Base-by-base conservation (phyloP, 108 stramenopile genomes). In the Fragilaria radians region DNA sequence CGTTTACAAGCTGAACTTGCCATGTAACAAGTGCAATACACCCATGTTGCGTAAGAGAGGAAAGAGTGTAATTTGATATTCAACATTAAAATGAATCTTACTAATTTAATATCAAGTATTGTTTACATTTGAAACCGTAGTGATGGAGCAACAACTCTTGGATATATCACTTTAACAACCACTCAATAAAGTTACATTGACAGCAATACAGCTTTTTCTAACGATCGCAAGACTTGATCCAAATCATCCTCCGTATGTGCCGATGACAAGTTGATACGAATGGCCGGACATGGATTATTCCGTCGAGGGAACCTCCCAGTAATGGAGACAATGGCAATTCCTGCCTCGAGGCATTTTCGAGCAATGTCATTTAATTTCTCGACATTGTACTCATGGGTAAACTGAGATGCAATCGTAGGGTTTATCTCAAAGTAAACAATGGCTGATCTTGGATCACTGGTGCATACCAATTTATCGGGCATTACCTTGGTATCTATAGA, bases 391-490 rank as follows among this genome's bases (percentile, higher is more conserved):
- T 51, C 28, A 23, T 76, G 68, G 23, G 71, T 63, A 18, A 51
- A 36, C 4, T 59, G 67, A 19, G 65, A 52, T 7, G 78, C 66
- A 61, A 82, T 76, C 23, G 70, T 54, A 33, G 81, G 67, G n/a
- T 42, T 57, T 24, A 93, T 61, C 51, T 80, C 76, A 25, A 86
- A 62, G 45, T 88, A 77, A 4, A 93, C 58, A 48, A 93, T 74
- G n/a, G 88, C 86, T 9, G 92, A 93, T 45, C 78, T 61, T 26
- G 68, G 70, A 32, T 85, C 86, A 54, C 83, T 85, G 17, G 83
- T 81, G 23, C 87, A 72, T 22, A 82, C 72, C 32, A 93, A 52
- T 27, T 65, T 74, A 61, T 26, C 48, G 4, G 57, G 66, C 3
- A 59, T 59, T 1, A 67, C n/a, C 2, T 22, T 55, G 11, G 29